Evolutionary conservation across 768 basidiomycete species (phyloP).

Genomic region (Lyophyllum shimeji): DNA sequence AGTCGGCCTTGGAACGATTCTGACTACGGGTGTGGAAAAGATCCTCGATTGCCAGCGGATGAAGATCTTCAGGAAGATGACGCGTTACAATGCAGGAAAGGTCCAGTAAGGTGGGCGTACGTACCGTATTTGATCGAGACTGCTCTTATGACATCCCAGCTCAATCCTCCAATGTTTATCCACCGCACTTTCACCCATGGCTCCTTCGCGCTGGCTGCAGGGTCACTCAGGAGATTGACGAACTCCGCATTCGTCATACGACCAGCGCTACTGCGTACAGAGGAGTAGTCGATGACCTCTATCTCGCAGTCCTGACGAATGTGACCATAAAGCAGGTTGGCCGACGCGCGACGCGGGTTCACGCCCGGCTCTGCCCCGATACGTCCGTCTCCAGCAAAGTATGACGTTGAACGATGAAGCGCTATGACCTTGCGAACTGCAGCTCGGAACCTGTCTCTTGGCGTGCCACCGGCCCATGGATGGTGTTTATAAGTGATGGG

Average conservation of each 20-base stretch:
- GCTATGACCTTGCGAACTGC: slow-evolving; percentile 63
- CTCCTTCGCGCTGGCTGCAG: slow-evolving; percentile 44
- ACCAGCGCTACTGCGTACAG: slow-evolving; percentile 49
- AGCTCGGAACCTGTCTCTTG: slow-evolving; percentile 52
- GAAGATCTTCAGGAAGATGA: slow-evolving; percentile 44
- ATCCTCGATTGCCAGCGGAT: slow-evolving; percentile 73
- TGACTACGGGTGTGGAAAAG: slow-evolving; percentile 55
- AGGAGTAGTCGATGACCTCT: slow-evolving; percentile 66
- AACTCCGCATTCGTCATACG: slow-evolving; percentile 64
- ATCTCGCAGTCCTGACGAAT: slow-evolving; percentile 63
- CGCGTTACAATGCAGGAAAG: not conserved
- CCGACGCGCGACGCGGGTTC: slow-evolving; percentile 61
- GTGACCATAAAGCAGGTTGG: slow-evolving; percentile 54
- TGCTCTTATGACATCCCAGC: slow-evolving; percentile 74
- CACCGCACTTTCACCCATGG: slow-evolving; percentile 71
- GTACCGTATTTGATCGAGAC: slow-evolving; percentile 64
- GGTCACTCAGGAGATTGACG: slow-evolving; percentile 50
- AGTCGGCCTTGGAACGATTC: slow-evolving; percentile 67
- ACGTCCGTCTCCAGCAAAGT: slow-evolving; percentile 29
- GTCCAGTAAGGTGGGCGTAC: slow-evolving; percentile 16
- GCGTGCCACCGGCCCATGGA: slow-evolving; percentile 24
- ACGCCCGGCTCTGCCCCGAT: slow-evolving; percentile 73
- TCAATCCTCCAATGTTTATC: slow-evolving; percentile 69
- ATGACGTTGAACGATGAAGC: slow-evolving; percentile 53
- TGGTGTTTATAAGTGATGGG: slow-evolving; percentile 9